Evolutionary conservation across 2,329 filamentous ascomycete genomes (phyloP), one percentile per base, ranked within the genome.

Genomic region (Xylariaceae sp.): DNA sequence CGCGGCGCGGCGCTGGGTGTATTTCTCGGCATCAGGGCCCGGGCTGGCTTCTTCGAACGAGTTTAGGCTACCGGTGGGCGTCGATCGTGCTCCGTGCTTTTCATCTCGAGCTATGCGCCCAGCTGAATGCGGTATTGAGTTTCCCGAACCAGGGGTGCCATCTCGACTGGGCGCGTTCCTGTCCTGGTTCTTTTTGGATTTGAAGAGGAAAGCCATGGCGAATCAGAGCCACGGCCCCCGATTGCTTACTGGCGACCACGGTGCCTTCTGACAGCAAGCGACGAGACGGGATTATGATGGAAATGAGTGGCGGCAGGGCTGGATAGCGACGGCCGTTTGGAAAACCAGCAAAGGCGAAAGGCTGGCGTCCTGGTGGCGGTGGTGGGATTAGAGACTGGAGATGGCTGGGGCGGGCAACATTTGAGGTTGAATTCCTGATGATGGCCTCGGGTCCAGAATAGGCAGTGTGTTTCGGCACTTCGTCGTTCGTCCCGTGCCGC

Each of bases 151-250:
- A 17, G 61, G 51, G 39, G 60, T 63, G 33, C 67, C 71, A 52
- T 77, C 73, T 53, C 73, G 71, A 54, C 65, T 72, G 33, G 67
- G 62, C 45, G 72, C 56, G 37, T 63, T 64, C 54, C 77, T 74
- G 50, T 80, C 77, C 58, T 82, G 78, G 54, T 75, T 72, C 62
- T 85, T 87, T 64, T 87, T 88, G 36, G 80, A 84, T 60, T 86
- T 86, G 68, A 88, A 88, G 42, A 88, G 71, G 60, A 88, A 88
- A 46, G 83, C 79, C 83, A 88, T 88, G 60, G 59, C 68, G 59
- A 53, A 50, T 61, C 53, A 57, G 50, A 52, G 55, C 52, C 58
- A 43, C 57, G 59, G 39, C 30, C 36, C 31, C 24, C 5, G 24
- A 26, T n/a, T n/a, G n/a, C n/a, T n/a, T n/a, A n/a, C n/a, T n/a